Conservation (phyloP, 1,284 basidiomycete genomes). For the Cryptococcus sp. region DNA sequence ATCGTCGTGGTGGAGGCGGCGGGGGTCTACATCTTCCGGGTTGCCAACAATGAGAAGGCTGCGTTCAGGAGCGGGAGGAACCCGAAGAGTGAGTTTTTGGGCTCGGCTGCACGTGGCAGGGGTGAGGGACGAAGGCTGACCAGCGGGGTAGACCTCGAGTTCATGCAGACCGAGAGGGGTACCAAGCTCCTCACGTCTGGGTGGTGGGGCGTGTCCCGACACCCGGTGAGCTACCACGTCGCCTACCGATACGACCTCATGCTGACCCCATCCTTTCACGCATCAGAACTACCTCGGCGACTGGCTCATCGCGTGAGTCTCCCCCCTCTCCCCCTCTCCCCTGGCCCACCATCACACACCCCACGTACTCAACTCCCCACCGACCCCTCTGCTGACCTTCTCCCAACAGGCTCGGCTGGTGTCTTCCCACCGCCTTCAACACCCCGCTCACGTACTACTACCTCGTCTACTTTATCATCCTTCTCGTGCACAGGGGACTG, state of each 20-base stretch:
- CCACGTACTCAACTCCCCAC: not conserved
- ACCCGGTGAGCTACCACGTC: constrained; percentile 57
- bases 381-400: not conserved
- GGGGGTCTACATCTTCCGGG: constrained; percentile 91
- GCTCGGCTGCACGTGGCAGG: not conserved
- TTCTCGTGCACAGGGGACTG: constrained; percentile 84
- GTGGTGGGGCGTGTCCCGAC: constrained; percentile 94
- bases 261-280: constrained; percentile 37
- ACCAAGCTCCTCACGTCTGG: constrained; percentile 89
- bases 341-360: too few species aligned
- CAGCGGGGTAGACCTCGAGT: constrained; percentile 60
- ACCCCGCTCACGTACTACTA: constrained; percentile 98
- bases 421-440: constrained; percentile 83
- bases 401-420: constrained; percentile 65
- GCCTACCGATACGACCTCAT: constrained; percentile 64
- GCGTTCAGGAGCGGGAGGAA: constrained; percentile 90
- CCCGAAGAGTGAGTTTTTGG: constrained; percentile 66
- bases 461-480: constrained; percentile 78
- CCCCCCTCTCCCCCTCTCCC: not conserved
- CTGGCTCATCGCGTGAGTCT: constrained; percentile 51
- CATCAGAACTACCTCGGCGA: constrained; percentile 66
- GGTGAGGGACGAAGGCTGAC: not conserved
- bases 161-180: constrained; percentile 78
- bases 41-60: constrained; percentile 89
- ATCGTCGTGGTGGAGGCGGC: constrained; percentile 67